phyloP scores from a whole-genome alignment of 2,329 filamentous ascomycete species.

The Fusarium irregulare region DNA sequence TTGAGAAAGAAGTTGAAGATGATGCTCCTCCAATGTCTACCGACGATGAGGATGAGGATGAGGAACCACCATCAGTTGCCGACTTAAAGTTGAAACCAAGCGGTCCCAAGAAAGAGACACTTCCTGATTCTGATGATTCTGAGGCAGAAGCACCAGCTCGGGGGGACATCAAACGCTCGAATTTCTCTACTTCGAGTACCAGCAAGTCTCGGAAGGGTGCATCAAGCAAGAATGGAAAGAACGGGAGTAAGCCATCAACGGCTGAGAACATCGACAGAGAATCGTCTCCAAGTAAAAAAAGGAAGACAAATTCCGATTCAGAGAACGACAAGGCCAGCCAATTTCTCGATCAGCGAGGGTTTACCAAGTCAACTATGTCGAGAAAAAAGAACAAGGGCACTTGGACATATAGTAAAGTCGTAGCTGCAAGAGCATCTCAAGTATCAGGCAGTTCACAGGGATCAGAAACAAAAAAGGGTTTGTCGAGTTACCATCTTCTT shows the following conservation, averaged over 20 bases:
- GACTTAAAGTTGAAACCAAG: conserved; percentile 1
- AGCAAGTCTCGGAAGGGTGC: conserved; percentile 6
- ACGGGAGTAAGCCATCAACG: background rate
- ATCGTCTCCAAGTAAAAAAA: conserved; percentile 33
- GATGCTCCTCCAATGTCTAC: conserved; percentile 47
- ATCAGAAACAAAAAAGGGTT: conserved; percentile 40
- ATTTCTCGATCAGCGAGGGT: conserved; percentile 41
- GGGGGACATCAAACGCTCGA: conserved; percentile 51
- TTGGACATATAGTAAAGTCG: conserved; percentile 11
- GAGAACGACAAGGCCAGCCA: conserved; percentile 39
- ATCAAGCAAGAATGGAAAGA: conserved; percentile 8
- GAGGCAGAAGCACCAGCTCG: conserved; percentile 43
- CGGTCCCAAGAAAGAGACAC: background rate
- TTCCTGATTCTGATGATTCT: conserved; percentile 39
- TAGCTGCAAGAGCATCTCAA: conserved; percentile 35
- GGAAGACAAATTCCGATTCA: conserved; percentile 10
- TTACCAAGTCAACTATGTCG: conserved; percentile 23
- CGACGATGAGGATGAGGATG: conserved; percentile 47
- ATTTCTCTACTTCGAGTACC: conserved; percentile 41
- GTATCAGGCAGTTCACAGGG: conserved; percentile 39
- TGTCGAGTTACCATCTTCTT: background rate
- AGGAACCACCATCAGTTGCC: conserved; percentile 13
- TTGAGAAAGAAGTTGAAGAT: conserved; percentile 27
- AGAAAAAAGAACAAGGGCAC: too few relatives aligned
- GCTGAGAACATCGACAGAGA: background rate